Base-by-base conservation (phyloP, 2,329 filamentous ascomycete species). In the Cercospora sojina region DNA sequence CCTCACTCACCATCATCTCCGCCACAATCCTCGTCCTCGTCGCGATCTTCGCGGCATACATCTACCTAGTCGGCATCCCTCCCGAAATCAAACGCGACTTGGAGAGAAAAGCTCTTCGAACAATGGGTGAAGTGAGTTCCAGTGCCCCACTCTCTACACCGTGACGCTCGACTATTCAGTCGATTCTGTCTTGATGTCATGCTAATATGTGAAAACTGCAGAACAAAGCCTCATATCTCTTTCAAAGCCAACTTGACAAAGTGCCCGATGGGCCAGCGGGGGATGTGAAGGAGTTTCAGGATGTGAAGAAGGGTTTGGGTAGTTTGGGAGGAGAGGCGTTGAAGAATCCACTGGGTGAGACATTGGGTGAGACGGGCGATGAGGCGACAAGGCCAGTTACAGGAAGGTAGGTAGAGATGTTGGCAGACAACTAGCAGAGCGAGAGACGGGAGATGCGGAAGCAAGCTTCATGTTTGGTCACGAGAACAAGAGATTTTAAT, bases 41-140 rank as follows among this genome's bases (percentile, higher is more conserved):
- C 57, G 77, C 76, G 49, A 55, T 78, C 51, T 64, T 78, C 27
- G 76, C 74, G 43, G 76, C 77, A 27, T 80, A 79, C 67, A 70
- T 83, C 71, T 82, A 80, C 74, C 68, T 83, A 63, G 83, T 83
- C 72, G 82, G 82, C 56, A 80, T 84, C 61, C 81, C 82, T 2
- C 78, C 79, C 0, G 79, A 81, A 67, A 69, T 80, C 64, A 83
- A 84, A 75, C 79, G 80, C 64, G 77, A 80, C 68, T 74, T 83
- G 67, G 81, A 84, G 70, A 76, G 79, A 31, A 75, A 79, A 63
- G 82, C 81, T 3, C 76, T 84, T 43, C 75, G 82, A 69, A 82
- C 81, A n/a, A 83, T 84, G 81, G 82, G 82, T 66, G 82, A 84
- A 72, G 69, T 59, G 5, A 41, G 35, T 35, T 5, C 25, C 25